Evolutionary conservation across 495 filamentous ascomycete genomes (phyloP), one percentile per base, ranked within the genome.

Genomic region (Penicillium paradoxum): DNA sequence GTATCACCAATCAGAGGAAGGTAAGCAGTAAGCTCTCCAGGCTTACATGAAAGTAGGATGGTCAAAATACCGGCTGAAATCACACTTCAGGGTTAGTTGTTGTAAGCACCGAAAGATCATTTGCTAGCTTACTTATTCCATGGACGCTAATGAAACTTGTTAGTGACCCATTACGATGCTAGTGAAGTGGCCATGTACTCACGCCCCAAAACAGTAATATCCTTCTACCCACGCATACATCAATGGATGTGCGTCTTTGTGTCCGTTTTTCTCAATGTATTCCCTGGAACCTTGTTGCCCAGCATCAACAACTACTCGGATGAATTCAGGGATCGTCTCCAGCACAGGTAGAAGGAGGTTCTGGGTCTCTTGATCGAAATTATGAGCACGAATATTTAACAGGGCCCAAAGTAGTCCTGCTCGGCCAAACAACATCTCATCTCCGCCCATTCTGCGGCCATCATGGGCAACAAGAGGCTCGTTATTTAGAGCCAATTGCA

Each of bases 141-240:
- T 70, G 70, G 25, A 60, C 64, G 7, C 67, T 73, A n/a, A 32
- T 25, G 36, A 13, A 25, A 49, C 46, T 11, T 25, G 40, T 61
- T 44, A 59, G 41, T 55, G 9, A 25, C 15, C 6, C n/a, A n/a
- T n/a, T n/a, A n/a, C n/a, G n/a, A n/a, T n/a, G n/a, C n/a, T n/a
- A n/a, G n/a, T n/a, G n/a, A n/a, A 59, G 41, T 55, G 9, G 21
- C 15, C 6, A 19, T 0, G 22, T 1, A 64, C 73, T 64, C 41
- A 75, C 65, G 70, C 64, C 60, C 76, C 76, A 29, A 77, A 61
- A 25, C 59, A 61, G 51, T 71, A 76, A 38, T 70, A 43, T 1
- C 60, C 68, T 52, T 65, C 64, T 65, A 67, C 67, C 76, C 76
- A 79, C 14, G 62, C 51, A 64, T 74, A 79, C 76, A 77, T 79